Base-by-base conservation (phyloP, 129 eudicot species). In the Ambrosia trifida region DNA sequence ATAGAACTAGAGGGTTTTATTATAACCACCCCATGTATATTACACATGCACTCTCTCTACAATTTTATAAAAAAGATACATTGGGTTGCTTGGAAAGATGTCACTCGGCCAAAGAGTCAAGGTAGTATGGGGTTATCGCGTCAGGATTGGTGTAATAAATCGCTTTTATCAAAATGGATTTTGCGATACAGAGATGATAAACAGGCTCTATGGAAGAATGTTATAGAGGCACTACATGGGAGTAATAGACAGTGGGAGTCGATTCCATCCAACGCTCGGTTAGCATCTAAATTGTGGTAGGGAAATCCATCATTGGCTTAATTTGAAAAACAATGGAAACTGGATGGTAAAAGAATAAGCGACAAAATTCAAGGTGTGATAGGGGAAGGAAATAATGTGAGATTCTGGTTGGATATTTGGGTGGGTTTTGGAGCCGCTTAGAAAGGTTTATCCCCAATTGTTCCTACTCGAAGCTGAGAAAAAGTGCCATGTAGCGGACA, bases 11-110 rank as follows among this genome's bases (percentile, higher is more conserved):
- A n/a, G n/a, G n/a, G n/a, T n/a, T n/a, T n/a, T n/a, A n/a, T n/a
- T n/a, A n/a, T n/a, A n/a, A n/a, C n/a, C n/a, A n/a, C n/a, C n/a
- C n/a, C n/a, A n/a, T n/a, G n/a, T n/a, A n/a, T n/a, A n/a, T n/a
- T n/a, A n/a, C n/a, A n/a, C n/a, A n/a, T n/a, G n/a, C n/a, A n/a
- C n/a, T n/a, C n/a, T n/a, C n/a, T n/a, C n/a, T n/a, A n/a, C n/a
- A n/a, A n/a, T n/a, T n/a, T n/a, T n/a, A n/a, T n/a, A n/a, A 4
- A 47, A 47, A 47, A 47, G 1, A 47, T 2, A 5, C 53, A 5
- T 47, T 47, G 53, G 53, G 53, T 47, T 47, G 53, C 53, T 47
- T 47, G 53, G 53, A 47, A 47, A 47, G 53, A 5, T 5, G 53
- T 47, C 11, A 47, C 53, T 46, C 53, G 16, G 1, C 53, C 53